phyloP scores from a whole-genome alignment of 75 land plant genomes.

The Pinus tabuliformis region DNA sequence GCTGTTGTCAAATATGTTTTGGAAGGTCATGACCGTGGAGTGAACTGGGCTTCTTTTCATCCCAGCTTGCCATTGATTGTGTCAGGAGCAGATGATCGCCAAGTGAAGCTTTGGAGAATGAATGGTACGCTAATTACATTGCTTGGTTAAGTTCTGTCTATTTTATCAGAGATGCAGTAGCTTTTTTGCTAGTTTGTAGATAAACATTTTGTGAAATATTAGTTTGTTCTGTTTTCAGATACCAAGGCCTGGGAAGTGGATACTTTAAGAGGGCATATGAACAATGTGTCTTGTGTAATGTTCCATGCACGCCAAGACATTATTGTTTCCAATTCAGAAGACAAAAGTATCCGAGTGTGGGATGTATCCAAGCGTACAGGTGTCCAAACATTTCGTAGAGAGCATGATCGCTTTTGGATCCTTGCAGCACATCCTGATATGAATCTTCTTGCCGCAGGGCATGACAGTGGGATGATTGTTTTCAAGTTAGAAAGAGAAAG shows the following conservation, averaged over 20 bases:
- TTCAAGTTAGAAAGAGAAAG: conserved; percentile 81
- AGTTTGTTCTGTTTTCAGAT: conserved; percentile 25
- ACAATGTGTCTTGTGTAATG: conserved; percentile 66
- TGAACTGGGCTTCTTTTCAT: conserved; percentile 84
- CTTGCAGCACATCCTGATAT: conserved; percentile 72
- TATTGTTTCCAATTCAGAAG: conserved; percentile 69
- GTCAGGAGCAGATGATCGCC: conserved; percentile 85
- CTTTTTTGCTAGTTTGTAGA: no score
- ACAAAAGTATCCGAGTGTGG: conserved; percentile 81
- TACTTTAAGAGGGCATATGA: conserved; percentile 66
- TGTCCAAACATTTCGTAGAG: conserved; percentile 71
- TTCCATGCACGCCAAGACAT: conserved; percentile 72
- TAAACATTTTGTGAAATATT: no score
- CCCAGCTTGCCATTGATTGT: conserved; percentile 77
- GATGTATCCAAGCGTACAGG: conserved; percentile 70
- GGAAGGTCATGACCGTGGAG: conserved; percentile 56
- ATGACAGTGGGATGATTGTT: conserved; percentile 71
- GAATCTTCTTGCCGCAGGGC: conserved; percentile 71
- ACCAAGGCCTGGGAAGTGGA: conserved; percentile 91
- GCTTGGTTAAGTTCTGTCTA: no score
- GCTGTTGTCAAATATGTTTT: conserved; percentile 66
- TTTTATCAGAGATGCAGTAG: no score
- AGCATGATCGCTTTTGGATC: conserved; percentile 80
- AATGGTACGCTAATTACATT: conserved; percentile 38
- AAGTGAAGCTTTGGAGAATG: conserved; percentile 82